Evolutionary conservation across 768 basidiomycete species (phyloP), one percentile per base, ranked within the genome.

Genomic region (Tylopilus balloui): DNA sequence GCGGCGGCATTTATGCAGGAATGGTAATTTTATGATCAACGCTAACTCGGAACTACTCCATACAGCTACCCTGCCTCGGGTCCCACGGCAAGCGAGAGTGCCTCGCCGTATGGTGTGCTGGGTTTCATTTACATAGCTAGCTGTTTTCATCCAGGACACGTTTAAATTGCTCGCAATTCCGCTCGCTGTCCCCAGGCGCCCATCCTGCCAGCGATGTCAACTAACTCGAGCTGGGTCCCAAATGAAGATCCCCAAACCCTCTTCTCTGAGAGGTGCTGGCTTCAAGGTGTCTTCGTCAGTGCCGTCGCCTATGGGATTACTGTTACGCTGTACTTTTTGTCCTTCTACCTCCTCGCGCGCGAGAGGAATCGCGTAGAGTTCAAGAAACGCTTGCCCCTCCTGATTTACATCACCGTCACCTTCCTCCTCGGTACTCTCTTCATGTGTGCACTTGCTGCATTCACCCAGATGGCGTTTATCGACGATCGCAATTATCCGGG

Each of bases 401-500:
- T 47, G 20, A 41, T 57, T 12, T 57, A 47, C 35, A 44, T 53
- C 12, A 42, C 42, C 13, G 4, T 41, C 28, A 8, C 42, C 6
- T 44, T 57, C 48, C 13, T 49, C 15, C 31, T 58, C 12, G 35
- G 47, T 2, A 63, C 62, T 4, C 19, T 63, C 17, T 63, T 50
- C 36, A 46, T 63, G 50, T 14, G 45, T 11, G 24, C 48, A 8
- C 48, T 54, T 12, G 48, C 62, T 1, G 45, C 60, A 15, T 59
- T 68, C 35, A 56, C 56, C 0, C 64, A 66, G 27, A 52, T 65
- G 45, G 52, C 57, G 0, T 69, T 68, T 44, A 60, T 71, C 36
- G 61, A 71, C 44, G 41, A 61, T 39, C 61, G 69, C 5, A 55
- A 68, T 39, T 69, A 59, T 28, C 62, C 63, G 0, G 66, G 67